phyloP scores from a whole-genome alignment of 352 stramenopile species.

The Salisapilia sapeloensis region DNA sequence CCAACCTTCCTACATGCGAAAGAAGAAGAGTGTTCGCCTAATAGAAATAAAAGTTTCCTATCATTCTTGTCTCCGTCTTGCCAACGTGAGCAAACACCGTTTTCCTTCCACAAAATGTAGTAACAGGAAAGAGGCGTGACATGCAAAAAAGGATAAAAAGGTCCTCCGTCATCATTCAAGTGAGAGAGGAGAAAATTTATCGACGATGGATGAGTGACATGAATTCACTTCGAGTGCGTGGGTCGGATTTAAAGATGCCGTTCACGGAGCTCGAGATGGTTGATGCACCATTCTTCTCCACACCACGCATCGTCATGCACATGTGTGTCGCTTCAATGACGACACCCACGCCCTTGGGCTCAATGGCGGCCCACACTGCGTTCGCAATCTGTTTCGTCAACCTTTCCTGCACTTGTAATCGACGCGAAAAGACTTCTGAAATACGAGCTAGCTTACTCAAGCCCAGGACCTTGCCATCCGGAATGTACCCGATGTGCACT shows the following conservation, averaged over 20 bases:
- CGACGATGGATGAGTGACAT: slow-evolving; percentile 77
- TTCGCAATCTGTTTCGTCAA: slow-evolving; percentile 98
- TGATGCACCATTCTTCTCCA: slow-evolving; percentile 92
- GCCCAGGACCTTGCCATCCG: slow-evolving; percentile 92
- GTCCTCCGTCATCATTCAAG: background rate
- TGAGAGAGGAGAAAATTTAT: too few species aligned
- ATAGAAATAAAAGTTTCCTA: slow-evolving; percentile 1
- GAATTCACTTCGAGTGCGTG: slow-evolving; percentile 73
- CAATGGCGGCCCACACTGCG: slow-evolving; percentile 92
- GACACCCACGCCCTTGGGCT: slow-evolving; percentile 95
- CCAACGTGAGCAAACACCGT: too few species aligned
- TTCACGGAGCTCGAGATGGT: slow-evolving; percentile 96
- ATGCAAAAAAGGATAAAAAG: slow-evolving; percentile 2
- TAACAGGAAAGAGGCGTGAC: slow-evolving; percentile 4
- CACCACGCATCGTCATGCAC: slow-evolving; percentile 99
- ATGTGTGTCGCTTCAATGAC: slow-evolving; percentile 98
- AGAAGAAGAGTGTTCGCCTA: background rate
- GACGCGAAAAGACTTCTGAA: slow-evolving; percentile 92
- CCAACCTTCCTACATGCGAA: too few species aligned
- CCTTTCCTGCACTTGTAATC: slow-evolving; percentile 98
- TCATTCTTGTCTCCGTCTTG: background rate
- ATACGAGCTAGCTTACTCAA: slow-evolving; percentile 97
- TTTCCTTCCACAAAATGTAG: too few species aligned
- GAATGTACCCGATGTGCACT: slow-evolving; percentile 90
- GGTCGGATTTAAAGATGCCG: slow-evolving; percentile 94